Conservation (phyloP, 2,329 filamentous ascomycete genomes). For the Periconia digitata region DNA sequence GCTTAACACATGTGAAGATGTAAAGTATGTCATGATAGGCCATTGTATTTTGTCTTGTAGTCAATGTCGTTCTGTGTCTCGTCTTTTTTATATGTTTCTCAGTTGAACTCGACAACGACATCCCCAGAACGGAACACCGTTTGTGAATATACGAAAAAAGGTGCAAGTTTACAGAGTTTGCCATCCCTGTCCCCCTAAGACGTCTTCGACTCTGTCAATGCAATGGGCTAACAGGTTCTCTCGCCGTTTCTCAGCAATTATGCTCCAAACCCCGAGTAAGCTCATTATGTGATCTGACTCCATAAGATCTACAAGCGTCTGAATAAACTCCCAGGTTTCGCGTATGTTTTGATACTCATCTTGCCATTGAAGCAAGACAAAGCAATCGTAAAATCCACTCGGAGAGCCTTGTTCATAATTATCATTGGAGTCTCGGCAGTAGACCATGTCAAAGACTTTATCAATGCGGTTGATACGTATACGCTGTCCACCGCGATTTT, state of each 20-base stretch:
- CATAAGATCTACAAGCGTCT: background rate
- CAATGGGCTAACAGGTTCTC: background rate
- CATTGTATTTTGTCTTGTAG: background rate
- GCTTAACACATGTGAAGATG: background rate
- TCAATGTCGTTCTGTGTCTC: no score
- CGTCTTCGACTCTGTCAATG: background rate
- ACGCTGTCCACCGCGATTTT: background rate
- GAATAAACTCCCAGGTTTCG: background rate
- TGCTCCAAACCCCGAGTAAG: background rate
- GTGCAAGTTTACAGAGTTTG: background rate
- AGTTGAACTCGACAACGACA: no score
- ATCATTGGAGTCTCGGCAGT: background rate
- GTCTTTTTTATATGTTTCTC: no score
- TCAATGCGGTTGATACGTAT: background rate
- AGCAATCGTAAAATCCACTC: background rate
- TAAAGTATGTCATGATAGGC: background rate
- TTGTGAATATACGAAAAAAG: no score
- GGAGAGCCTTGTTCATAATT: background rate
- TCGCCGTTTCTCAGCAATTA: background rate
- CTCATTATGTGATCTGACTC: background rate
- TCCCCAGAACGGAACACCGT: background rate
- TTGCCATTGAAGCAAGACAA: background rate
- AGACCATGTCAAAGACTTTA: background rate
- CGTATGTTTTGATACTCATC: background rate
- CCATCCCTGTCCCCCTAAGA: background rate